Percentiles rank a stretch among this genome's conserved stretches.
phyloP scores from a whole-genome alignment of 768 basidiomycete species.

The Cubamyces lactineus region DNA sequence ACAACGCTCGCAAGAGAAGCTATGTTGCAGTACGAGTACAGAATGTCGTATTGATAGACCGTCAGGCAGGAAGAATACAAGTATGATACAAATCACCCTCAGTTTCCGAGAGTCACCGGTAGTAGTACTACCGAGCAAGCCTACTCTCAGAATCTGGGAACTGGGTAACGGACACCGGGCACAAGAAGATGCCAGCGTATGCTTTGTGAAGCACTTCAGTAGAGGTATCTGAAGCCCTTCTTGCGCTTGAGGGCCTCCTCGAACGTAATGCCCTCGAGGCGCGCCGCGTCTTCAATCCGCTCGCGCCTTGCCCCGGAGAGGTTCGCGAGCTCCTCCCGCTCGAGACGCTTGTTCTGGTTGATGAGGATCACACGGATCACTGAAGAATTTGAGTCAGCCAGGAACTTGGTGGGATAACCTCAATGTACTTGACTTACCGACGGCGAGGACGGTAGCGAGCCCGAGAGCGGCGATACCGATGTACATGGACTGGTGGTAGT shows the following conservation, averaged over 20 bases:
- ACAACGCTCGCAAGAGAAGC: too few relatives aligned
- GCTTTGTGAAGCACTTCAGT: constrained; percentile 33
- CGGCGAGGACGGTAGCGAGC: constrained; percentile 36
- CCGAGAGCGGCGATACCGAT: constrained; percentile 45
- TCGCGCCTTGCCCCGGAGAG: constrained; percentile 49
- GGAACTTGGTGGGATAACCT: too few relatives aligned
- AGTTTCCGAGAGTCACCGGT: too few relatives aligned
- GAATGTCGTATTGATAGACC: too few relatives aligned
- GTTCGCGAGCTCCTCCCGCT: constrained; percentile 48
- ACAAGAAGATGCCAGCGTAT: too few relatives aligned
- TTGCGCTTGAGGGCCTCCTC: constrained; percentile 60
- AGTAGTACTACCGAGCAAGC: too few relatives aligned
- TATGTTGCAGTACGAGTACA: too few relatives aligned
- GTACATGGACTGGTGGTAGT: constrained; percentile 64
- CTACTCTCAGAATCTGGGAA: too few relatives aligned
- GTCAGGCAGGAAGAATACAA: too few relatives aligned
- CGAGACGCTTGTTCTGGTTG: constrained; percentile 53
- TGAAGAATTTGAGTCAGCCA: too few relatives aligned
- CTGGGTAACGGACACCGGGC: too few relatives aligned
- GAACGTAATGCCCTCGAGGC: constrained; percentile 59
- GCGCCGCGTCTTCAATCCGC: constrained; percentile 60
- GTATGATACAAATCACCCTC: too few relatives aligned
- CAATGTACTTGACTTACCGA: constrained; percentile 42
- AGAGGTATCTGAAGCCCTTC: constrained; percentile 62
- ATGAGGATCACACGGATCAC: constrained; percentile 52